Base-by-base conservation (phyloP, 257 asterid species). In the Ilex aquifolium region DNA sequence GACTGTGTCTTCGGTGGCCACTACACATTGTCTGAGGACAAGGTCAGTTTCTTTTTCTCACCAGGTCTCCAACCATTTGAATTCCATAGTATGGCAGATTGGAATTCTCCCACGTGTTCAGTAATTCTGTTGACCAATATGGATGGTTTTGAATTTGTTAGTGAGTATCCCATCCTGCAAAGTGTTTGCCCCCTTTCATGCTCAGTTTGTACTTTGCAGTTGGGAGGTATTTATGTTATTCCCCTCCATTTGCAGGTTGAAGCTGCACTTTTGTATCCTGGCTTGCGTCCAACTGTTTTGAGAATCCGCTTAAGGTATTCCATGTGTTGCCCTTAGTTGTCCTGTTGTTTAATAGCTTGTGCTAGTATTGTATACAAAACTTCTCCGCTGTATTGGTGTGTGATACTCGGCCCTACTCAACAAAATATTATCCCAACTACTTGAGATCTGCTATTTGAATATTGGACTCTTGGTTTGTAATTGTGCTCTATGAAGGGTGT, bases 221-320 rank as follows among this genome's bases (percentile, higher is more conserved):
- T 5, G 13, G 52, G 14, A 46, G n/a, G 10, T 14, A 53, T 14
- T 15, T 53, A 15, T 53, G 57, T 2, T 49, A 6, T 49, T 49
- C 17, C 17, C 3, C 58, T 64, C 55, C 40, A 21, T 57, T 69
- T 68, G 66, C 76, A 92, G 99, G 94, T 90, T 72, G 97, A 85
- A 82, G 91, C 99, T 79, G 99, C 99, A 15, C 68, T 85, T 67
- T 59, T 92, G 75, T 92, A 92, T 76, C 95, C 99, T 55, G 99
- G 99, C n/a, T n/a, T 60, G 78, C 90, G 95, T 54, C 96, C 90
- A 55, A 92, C 99, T 54, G 97, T 87, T 52, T 67, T 82, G 76
- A 83, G 99, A 73, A 79, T 85, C 76, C 99, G 95, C 62, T 67
- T 92, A 72, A 85, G 97, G 99, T 90, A 79, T 58, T 44, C 58